phyloP scores from a whole-genome alignment of 176 grass and related monocot genomes.

The Bonia amplexicaulis region DNA sequence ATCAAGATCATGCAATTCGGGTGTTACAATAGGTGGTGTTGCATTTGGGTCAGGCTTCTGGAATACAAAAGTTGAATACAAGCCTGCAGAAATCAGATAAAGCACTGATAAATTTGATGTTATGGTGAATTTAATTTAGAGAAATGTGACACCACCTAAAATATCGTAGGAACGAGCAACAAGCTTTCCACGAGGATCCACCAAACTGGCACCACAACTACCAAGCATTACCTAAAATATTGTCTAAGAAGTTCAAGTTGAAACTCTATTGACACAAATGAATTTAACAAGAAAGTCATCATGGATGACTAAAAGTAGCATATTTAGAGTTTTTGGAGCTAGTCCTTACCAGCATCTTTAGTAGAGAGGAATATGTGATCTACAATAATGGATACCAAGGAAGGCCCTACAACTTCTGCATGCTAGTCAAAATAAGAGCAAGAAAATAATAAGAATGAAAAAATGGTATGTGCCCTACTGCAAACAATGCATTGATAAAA shows the following conservation, averaged over 20 bases:
- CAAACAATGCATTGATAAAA: constrained; percentile 21
- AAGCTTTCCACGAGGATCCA: constrained; percentile 63
- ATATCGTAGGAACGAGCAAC: constrained; percentile 76
- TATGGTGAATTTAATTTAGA: neutral
- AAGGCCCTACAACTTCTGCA: constrained; percentile 86
- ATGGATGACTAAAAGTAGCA: constrained; percentile 13
- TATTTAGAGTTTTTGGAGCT: constrained; percentile 2
- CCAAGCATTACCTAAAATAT: too few relatives aligned
- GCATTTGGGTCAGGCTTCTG: constrained; percentile 90
- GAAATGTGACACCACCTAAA: constrained; percentile 52
- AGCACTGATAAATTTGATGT: constrained; percentile 16
- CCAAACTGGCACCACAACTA: too few relatives aligned
- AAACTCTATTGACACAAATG: constrained; percentile 62
- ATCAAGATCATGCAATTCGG: constrained; percentile 41
- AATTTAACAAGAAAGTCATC: constrained; percentile 36
- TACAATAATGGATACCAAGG: constrained; percentile 88
- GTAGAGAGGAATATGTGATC: constrained; percentile 98
- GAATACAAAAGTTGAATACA: constrained; percentile 92
- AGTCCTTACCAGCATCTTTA: constrained; percentile 84
- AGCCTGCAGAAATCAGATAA: constrained; percentile 45
- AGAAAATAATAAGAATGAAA: constrained; percentile 23
- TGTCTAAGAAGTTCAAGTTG: constrained; percentile 98
- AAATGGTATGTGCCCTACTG: neutral
- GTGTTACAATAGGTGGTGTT: constrained; percentile 63
- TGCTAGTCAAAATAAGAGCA: constrained; percentile 48